Evolutionary conservation across 257 asterid species (phyloP).

Genomic region (Mentha longifolia): DNA sequence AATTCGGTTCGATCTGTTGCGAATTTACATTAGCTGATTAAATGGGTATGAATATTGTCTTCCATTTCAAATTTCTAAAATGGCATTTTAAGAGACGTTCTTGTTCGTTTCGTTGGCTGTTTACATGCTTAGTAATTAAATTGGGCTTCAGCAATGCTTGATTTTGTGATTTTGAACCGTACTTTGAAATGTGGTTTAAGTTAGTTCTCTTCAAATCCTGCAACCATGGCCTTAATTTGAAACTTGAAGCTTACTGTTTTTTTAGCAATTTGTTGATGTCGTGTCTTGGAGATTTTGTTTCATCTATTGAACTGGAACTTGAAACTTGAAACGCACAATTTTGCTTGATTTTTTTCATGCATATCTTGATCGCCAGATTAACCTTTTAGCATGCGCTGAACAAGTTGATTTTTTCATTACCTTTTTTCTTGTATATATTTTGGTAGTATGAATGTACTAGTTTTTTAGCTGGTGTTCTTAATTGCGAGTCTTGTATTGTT

Average conservation of each 20-base stretch:
- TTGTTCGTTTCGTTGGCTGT: no score
- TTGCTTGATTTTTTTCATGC: not conserved
- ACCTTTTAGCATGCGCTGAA: not conserved
- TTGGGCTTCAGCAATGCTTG: not conserved
- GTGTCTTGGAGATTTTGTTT: not conserved
- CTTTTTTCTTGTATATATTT: not conserved
- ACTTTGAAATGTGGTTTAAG: not conserved
- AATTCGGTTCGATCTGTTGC: not conserved
- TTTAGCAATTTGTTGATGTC: not conserved
- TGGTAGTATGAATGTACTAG: not conserved
- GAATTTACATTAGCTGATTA: not conserved
- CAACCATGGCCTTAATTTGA: not conserved
- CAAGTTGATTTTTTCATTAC: no score
- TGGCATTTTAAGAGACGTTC: not conserved
- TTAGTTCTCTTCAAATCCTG: not conserved
- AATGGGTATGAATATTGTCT: not conserved
- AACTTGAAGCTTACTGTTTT: not conserved
- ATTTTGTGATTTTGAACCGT: not conserved
- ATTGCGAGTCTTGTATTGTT: not conserved
- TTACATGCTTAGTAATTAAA: no score
- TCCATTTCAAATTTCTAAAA: not conserved
- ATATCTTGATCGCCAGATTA: not conserved
- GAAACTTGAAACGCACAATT: no score
- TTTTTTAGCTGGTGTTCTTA: not conserved
- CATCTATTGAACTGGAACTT: not conserved